Base-by-base conservation (phyloP, 2,329 filamentous ascomycete species). In the Aspergillus calidoustus region DNA sequence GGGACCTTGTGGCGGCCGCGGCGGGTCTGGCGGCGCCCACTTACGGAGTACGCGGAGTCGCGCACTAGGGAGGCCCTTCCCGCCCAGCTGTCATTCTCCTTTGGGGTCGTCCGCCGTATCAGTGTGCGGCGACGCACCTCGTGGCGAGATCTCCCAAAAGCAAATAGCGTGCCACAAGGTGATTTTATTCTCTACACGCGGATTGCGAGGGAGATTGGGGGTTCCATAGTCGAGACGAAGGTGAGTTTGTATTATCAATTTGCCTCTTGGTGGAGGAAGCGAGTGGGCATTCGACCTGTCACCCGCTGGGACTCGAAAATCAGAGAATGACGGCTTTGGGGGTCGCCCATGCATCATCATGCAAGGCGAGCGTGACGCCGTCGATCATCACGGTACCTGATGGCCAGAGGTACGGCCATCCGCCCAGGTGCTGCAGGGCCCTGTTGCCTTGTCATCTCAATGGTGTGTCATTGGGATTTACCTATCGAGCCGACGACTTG, bases 81-180 rank as follows among this genome's bases (percentile, higher is more conserved):
- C 67, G 67, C 68, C 71, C 67, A 66, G 65, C 69, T 64, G 68
- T 60, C 62, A 54, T 49, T 49, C 41, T 54, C 30, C 17, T 53
- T 38, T 53, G 6, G 25, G 25, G 11, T 3, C n/a, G 3, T 50
- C 23, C n/a, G 23, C 19, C 56, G 49, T 59, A 59, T 59, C 57
- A 59, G 23, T 25, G 48, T 19, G 49, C 19, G 19, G n/a, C 38
- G 28, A 23, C 17, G 43, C 9, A 17, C 57, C 49, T 53, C 43
- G 57, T 59, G 48, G 44, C 11, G 22, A 52, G 25, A 44, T 47
- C 43, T n/a, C 34, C 15, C 34, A 51, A 30, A 23, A 31, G 15
- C 22, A 53, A 59, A 38, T 23, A 46, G 43, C n/a, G 43, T 19
- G 43, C 43, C 43, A 46, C 43, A 31, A 13, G 23, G 7, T 43